phyloP scores from a whole-genome alignment of 768 basidiomycete species.

The Hericium erinaceus region DNA sequence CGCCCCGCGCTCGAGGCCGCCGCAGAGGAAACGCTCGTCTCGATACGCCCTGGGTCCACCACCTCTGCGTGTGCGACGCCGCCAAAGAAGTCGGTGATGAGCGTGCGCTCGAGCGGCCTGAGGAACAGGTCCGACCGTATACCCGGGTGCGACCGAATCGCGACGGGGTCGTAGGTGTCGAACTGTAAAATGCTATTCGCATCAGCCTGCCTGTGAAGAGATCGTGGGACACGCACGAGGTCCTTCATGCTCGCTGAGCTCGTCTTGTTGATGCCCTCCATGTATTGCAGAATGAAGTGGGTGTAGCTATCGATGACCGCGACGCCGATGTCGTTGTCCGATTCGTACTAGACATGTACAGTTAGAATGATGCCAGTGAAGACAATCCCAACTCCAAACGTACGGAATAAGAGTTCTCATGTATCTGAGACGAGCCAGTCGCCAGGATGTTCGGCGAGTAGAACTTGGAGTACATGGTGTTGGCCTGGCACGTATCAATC shows the following conservation, averaged over 20 bases:
- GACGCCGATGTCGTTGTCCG: slow-evolving; percentile 90
- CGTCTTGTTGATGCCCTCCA: slow-evolving; percentile 92
- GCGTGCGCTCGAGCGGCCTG: slow-evolving; percentile 49
- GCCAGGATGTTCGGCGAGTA: slow-evolving; percentile 92
- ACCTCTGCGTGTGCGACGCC: slow-evolving; percentile 83
- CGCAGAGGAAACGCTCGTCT: no score
- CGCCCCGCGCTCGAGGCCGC: no score
- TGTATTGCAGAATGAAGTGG: slow-evolving; percentile 81
- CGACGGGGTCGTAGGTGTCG: slow-evolving; percentile 59
- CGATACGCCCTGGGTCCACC: slow-evolving; percentile 7
- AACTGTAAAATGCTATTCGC: slow-evolving; percentile 42
- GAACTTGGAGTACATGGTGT: slow-evolving; percentile 87
- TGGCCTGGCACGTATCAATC: slow-evolving; percentile 98
- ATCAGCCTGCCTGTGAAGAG: no score
- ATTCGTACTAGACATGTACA: slow-evolving; percentile 56
- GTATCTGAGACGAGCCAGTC: slow-evolving; percentile 76
- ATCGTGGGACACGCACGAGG: slow-evolving; percentile 44
- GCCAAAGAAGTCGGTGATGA: slow-evolving; percentile 62
- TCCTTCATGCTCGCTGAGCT: slow-evolving; percentile 72
- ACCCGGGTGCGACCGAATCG: slow-evolving; percentile 82
- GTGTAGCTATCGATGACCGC: slow-evolving; percentile 94
- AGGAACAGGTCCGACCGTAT: slow-evolving; percentile 77
- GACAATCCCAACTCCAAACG: slow-evolving; percentile 16
- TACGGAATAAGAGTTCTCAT: slow-evolving; percentile 91
- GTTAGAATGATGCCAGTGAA: neutral